Evolutionary conservation across 176 grass and related monocot species (phyloP).

Genomic region (Cymbopogon citratus): DNA sequence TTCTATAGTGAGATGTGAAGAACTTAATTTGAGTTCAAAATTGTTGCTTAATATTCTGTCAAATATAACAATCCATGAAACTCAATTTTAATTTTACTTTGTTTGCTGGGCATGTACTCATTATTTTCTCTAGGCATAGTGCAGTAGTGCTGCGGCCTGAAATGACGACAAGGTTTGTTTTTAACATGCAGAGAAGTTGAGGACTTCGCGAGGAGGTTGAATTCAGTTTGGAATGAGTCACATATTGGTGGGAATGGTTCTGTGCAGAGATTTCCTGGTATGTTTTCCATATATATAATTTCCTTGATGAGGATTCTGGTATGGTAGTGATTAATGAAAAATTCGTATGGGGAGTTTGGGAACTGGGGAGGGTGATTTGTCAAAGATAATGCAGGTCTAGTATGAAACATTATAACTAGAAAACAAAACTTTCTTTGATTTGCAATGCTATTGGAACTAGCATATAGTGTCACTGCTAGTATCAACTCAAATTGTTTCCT

Average conservation of each 20-base stretch:
- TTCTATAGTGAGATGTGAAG: background rate
- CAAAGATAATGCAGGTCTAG: background rate
- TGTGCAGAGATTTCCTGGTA: slow-evolving; percentile 43
- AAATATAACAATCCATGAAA: background rate
- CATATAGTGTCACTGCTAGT: background rate
- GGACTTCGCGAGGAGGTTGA: slow-evolving; percentile 94
- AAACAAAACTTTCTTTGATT: background rate
- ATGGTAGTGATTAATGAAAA: background rate
- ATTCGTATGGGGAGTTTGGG: background rate
- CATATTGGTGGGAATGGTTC: slow-evolving; percentile 56
- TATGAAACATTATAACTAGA: background rate
- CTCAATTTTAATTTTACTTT: background rate
- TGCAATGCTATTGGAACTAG: background rate
- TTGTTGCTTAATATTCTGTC: background rate
- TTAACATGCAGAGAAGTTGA: slow-evolving; percentile 84
- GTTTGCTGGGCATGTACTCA: background rate
- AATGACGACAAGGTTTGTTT: slow-evolving; percentile 20
- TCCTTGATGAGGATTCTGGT: background rate
- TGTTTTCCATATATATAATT: background rate
- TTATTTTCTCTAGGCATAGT: background rate
- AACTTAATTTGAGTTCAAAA: background rate
- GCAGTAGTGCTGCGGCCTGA: background rate
- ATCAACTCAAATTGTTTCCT: background rate
- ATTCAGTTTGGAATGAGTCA: slow-evolving; percentile 66
- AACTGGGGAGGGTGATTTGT: background rate